Evolutionary conservation across 306 rosid genomes (phyloP), one percentile per base, ranked within the genome.

Genomic region (Vicia sativa): DNA sequence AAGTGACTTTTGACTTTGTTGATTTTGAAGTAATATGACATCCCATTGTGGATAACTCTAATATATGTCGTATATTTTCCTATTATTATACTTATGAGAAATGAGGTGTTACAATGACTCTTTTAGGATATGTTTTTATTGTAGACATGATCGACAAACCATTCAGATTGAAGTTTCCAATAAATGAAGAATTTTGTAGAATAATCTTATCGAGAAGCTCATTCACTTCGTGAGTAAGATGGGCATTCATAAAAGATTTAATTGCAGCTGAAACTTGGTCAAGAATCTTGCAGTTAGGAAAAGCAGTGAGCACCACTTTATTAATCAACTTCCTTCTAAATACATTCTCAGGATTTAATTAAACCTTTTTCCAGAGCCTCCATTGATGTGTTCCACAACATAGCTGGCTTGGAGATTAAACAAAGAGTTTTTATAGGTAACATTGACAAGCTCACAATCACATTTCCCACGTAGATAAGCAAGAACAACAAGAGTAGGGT

Each of bases 371-470:
- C 97, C 97, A 89, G 48, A 91, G 95, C 85, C 96, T 34, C 55
- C 77, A 19, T 91, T 96, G 96, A 91, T 91, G 77, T 96, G 85
- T 83, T 91, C 96, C 78, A 91, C 96, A 70, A 91, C 96, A 79
- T 91, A 91, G 78, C 97, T 91, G 87, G 97, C 95, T 82, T 87
- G 97, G 74, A 89, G 87, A 81, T 91, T 91, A 77, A 91, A 89
- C 87, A 91, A 64, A 26, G 96, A 89, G 69, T 91, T 91, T 72
- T 85, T 89, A 72, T 91, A 89, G 68, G 96, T 91, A 54, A 89
- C 95, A 67, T 77, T 82, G 65, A 91, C 87, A 52, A 89, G 97
- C 70, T 91, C 97, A 18, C 89, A 87, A 80, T 91, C 97, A 52
- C 96, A 91, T 79, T 91, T 89, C 69, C 97, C 96, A 69, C 97